These are phyloP conservation scores for Zygosaccharomyces kombuchaensis DNA, from an alignment of 805 yeast genomes.

Conservation along the genomic window DNA sequence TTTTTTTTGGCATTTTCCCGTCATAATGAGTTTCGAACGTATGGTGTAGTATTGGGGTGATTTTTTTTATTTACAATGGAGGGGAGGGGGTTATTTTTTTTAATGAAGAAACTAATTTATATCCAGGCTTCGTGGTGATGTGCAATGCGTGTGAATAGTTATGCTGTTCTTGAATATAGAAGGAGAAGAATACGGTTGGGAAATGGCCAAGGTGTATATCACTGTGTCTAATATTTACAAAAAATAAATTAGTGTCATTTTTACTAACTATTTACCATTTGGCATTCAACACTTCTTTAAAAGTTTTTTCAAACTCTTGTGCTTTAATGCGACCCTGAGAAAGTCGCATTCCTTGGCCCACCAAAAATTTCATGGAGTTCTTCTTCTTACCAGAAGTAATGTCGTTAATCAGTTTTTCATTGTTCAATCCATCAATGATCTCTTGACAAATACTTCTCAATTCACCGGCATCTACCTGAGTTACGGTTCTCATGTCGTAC, in stretches of 20 bases:
- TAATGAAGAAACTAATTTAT: constrained; percentile 2
- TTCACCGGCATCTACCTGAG: constrained; percentile 34
- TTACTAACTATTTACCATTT: neutral
- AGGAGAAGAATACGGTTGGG: neutral
- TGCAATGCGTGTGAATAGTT: neutral
- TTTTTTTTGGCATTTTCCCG: neutral
- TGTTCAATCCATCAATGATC: constrained; percentile 38
- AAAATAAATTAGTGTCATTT: neutral
- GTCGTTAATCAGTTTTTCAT: constrained; percentile 53
- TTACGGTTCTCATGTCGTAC: constrained; percentile 42
- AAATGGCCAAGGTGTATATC: neutral
- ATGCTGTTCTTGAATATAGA: neutral
- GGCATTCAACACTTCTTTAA: constrained; percentile 29
- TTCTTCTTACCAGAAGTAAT: constrained; percentile 54
- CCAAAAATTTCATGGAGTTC: constrained; percentile 65
- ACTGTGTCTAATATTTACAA: constrained; percentile 3
- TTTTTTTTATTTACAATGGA: constrained; percentile 1
- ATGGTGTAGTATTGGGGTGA: constrained; percentile 1
- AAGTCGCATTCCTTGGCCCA: constrained; percentile 81
- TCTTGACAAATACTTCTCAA: constrained; percentile 42
- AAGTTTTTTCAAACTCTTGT: constrained; percentile 33
- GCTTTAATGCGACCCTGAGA: constrained; percentile 58
- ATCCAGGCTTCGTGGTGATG: neutral
- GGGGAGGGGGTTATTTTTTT: constrained; percentile 3
- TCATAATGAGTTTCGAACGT: neutral